Percentiles rank a stretch among this genome's conserved stretches.
phyloP scores from a whole-genome alignment of 2,329 filamentous ascomycete species.

The Hypoxylon sp. region DNA sequence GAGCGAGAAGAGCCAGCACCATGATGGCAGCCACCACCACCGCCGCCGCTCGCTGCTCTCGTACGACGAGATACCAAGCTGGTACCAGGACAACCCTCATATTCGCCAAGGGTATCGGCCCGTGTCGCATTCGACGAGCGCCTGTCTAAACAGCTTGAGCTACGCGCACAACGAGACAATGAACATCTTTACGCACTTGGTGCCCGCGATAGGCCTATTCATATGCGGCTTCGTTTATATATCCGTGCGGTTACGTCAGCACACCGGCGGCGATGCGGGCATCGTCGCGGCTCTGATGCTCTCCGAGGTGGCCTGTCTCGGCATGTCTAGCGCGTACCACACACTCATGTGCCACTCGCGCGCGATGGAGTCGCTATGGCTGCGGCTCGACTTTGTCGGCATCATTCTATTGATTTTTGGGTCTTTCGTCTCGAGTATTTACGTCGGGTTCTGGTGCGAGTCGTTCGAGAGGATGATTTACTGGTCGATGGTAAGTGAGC shows the following conservation, averaged over 20 bases:
- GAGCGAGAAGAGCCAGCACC: constrained; percentile 20
- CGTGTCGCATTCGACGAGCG: constrained; percentile 67
- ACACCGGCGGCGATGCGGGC: constrained; percentile 55
- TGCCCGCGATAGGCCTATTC: constrained; percentile 61
- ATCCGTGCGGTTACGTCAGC: constrained; percentile 48
- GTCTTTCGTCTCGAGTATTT: constrained; percentile 73
- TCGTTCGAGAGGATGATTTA: constrained; percentile 66
- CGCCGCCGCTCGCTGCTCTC: constrained; percentile 27
- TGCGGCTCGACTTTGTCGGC: constrained; percentile 76
- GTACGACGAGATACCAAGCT: constrained; percentile 46
- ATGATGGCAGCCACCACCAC: constrained; percentile 8
- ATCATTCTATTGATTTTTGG: constrained; percentile 77
- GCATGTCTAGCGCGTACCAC: constrained; percentile 71
- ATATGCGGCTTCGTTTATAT: constrained; percentile 55
- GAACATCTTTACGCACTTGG: constrained; percentile 76
- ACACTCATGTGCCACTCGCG: constrained; percentile 75
- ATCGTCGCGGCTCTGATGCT: constrained; percentile 68
- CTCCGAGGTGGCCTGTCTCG: constrained; percentile 63
- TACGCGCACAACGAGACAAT: constrained; percentile 68
- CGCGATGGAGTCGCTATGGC: constrained; percentile 69
- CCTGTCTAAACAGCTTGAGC: constrained; percentile 66
- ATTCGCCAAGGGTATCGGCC: constrained; percentile 74
- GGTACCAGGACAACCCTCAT: constrained; percentile 70
- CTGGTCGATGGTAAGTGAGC: constrained; percentile 69
- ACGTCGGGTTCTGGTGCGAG: constrained; percentile 70